A percentile compares a stretch with the other conserved stretches of the same genome.
Evolutionary conservation across 352 stramenopile genomes (phyloP).

Genomic region (Globisporangium heterothallicum): DNA sequence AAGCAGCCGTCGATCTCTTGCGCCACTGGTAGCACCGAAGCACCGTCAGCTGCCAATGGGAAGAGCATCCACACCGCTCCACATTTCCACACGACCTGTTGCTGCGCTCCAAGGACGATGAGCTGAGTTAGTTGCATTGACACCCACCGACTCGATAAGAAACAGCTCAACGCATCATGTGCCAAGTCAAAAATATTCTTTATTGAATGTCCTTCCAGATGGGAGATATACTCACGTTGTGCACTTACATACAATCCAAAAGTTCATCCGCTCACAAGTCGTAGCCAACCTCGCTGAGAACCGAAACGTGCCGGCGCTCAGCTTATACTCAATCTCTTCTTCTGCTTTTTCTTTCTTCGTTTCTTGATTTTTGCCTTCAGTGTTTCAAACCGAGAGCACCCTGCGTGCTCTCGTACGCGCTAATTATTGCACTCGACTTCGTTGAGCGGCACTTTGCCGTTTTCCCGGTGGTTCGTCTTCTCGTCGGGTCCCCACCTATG

Average conservation of each 20-base stretch:
- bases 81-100: neutral
- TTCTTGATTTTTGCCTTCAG: constrained; percentile 1
- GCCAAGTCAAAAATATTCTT: constrained; percentile 1
- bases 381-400: neutral
- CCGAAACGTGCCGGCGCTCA: neutral
- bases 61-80: neutral
- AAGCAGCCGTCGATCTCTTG: neutral
- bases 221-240: constrained; percentile 4
- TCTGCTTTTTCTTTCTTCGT: neutral
- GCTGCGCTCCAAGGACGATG: constrained; percentile 4
- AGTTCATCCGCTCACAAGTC: neutral
- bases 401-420: neutral
- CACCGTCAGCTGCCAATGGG: neutral
- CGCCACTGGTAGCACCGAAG: constrained; percentile 2
- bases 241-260: constrained; percentile 2
- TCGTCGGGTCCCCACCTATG: constrained; percentile 26
- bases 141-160: neutral
- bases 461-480: constrained; percentile 11
- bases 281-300: neutral
- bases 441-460: constrained; percentile 1
- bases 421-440: constrained; percentile 7
- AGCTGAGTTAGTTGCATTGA: neutral
- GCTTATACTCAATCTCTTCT: neutral
- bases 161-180: neutral
- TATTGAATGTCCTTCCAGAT: constrained; percentile 2